Evolutionary conservation across 306 rosid species (phyloP).

Genomic region (Lathyrus tuberosus): DNA sequence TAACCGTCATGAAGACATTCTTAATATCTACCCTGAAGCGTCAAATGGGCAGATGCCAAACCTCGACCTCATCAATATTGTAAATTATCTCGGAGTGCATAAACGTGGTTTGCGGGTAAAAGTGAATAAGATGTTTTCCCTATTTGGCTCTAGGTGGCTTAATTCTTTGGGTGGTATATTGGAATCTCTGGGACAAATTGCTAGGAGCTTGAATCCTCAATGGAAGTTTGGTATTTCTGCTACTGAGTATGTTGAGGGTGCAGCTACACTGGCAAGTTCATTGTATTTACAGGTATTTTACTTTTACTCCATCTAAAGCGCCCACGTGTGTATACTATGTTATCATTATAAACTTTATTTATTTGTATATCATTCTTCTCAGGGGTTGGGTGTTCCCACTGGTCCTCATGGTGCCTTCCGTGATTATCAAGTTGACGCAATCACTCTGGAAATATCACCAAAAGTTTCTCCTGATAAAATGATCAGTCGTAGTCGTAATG

Average conservation of each 20-base stretch:
- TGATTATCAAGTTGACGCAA: conserved; percentile 95
- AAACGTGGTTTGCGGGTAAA: conserved; percentile 79
- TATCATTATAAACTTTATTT: conserved; percentile 20
- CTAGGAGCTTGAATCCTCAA: conserved; percentile 65
- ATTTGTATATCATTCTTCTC: conserved; percentile 34
- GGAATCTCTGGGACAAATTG: conserved; percentile 66
- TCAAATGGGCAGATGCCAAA: conserved; percentile 98
- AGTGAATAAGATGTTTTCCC: conserved; percentile 72
- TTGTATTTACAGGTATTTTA: conserved; percentile 79
- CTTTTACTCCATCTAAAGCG: conserved; percentile 21
- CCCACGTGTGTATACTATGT: too few species aligned
- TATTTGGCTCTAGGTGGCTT: conserved; percentile 70
- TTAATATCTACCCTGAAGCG: conserved; percentile 82
- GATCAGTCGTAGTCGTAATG: conserved; percentile 58
- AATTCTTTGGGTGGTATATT: conserved; percentile 69
- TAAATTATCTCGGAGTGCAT: conserved; percentile 81
- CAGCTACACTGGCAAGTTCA: conserved; percentile 93
- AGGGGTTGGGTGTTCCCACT: conserved; percentile 95
- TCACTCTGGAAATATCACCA: conserved; percentile 82
- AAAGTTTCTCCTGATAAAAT: conserved; percentile 57
- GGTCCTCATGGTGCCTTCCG: conserved; percentile 98
- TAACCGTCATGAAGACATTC: conserved; percentile 69
- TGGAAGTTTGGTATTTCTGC: conserved; percentile 94
- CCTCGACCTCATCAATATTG: conserved; percentile 91
- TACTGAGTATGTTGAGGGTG: conserved; percentile 80